These are phyloP conservation scores for Hymenoscyphus albidus DNA, from an alignment of 2,329 filamentous ascomycete genomes.

Conservation along the genomic window DNA sequence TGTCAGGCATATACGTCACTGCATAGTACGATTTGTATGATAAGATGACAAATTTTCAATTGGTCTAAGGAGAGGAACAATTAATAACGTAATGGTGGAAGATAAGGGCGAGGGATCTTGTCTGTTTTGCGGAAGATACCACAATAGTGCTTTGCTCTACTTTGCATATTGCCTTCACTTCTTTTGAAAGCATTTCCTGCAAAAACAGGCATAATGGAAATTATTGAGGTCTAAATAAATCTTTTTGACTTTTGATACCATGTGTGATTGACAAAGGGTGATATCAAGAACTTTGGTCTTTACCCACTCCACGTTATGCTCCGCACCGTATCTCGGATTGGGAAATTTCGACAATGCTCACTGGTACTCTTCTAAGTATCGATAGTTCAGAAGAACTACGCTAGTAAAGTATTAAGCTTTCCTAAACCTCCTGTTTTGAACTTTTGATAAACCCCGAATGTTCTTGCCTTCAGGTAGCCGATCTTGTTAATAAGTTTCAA, in stretches of 20 bases:
- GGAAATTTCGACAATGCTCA: too few relatives aligned
- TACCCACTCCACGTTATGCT: too few relatives aligned
- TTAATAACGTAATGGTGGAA: conserved; percentile 3
- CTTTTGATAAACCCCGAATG: too few relatives aligned
- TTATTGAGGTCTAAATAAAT: neutral
- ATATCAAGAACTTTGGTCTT: too few relatives aligned
- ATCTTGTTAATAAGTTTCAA: too few relatives aligned
- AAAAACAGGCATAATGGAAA: neutral
- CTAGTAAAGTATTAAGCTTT: too few relatives aligned
- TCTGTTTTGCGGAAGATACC: neutral
- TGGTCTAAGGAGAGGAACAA: conserved; percentile 1
- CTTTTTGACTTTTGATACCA: neutral
- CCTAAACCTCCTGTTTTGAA: too few relatives aligned
- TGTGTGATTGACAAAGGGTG: neutral
- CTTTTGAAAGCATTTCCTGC: conserved; percentile 5
- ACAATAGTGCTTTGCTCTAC: conserved; percentile 3
- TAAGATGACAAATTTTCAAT: conserved; percentile 1
- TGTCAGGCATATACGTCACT: conserved; percentile 1
- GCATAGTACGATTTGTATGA: conserved; percentile 5
- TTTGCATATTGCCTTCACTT: conserved; percentile 10
- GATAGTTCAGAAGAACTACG: too few relatives aligned
- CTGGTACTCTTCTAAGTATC: too few relatives aligned
- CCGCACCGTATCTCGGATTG: too few relatives aligned
- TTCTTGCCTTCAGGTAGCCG: too few relatives aligned
- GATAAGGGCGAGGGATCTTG: neutral